Base-by-base conservation (phyloP, 2,329 filamentous ascomycete species). In the Sphaerulina vaccinii region DNA sequence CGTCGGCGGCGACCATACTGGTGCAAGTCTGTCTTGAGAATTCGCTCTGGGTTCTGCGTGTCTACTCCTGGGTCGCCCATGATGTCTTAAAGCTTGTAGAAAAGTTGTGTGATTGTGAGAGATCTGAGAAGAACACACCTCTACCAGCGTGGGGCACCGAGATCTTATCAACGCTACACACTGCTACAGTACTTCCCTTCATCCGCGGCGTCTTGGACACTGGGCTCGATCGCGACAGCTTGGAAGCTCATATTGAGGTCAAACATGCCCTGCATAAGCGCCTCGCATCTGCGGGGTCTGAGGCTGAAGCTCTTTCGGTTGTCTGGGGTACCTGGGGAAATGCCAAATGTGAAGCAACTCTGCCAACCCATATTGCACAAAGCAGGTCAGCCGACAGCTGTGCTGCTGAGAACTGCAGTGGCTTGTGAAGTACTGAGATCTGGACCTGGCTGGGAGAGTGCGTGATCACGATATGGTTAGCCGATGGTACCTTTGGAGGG, bases 11-110 rank as follows among this genome's bases (percentile, higher is more conserved):
- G 55, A 21, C 58, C 56, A 49, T 62, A 63, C 39, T 63, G 59
- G 27, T 46, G 45, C 7, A 63, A 55, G 22, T 63, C 61, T 16
- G 59, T 63, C 52, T 63, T 63, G 40, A 63, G 51, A 13, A 62
- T 49, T 9, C 56, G 56, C 57, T 63, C 61, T 22, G 61, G 56
- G 13, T 50, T 49, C 51, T 57, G 16, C 4, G 36, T 41, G 23
- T 58, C 46, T 32, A 58, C 53, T 32, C 49, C 54, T 19, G 55
- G 45, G 52, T 54, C 56, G 27, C 56, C 54, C 58, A 60, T 60
- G 18, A 35, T 61, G 4, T 39, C 13, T 22, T 22, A 37, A 10
- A 16, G 13, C 35, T 16, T 16, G n/a, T 5, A n/a, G 35, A 16
- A 16, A 9, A 37, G n/a, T 7, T 29, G 27, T n/a, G n/a, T n/a